Evolutionary conservation across 805 yeast genomes (phyloP).

Genomic region (Saccharomycopsis fodiens): DNA sequence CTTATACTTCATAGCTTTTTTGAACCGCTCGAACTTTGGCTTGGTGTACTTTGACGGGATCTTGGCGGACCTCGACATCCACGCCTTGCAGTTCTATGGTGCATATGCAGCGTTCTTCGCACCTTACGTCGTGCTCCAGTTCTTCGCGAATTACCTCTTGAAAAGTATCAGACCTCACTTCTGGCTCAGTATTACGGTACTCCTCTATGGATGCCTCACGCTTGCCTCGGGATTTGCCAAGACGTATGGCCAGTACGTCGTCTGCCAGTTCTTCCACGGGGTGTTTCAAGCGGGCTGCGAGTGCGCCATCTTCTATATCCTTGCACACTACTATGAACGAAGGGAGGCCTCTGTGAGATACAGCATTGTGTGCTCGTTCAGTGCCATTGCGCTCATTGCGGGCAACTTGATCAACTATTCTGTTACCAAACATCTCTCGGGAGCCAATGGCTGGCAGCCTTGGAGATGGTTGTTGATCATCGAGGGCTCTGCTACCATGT

Average conservation of each 20-base stretch:
- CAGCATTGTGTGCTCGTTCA: slow-evolving; percentile 23
- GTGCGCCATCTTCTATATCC: slow-evolving; percentile 38
- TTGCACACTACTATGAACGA: slow-evolving; percentile 35
- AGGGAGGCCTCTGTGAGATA: slow-evolving; percentile 36
- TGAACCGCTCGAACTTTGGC: slow-evolving; percentile 5
- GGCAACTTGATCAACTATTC: slow-evolving; percentile 10
- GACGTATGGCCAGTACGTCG: slow-evolving; percentile 33
- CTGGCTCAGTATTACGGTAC: slow-evolving; percentile 34
- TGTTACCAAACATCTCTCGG: slow-evolving; percentile 26
- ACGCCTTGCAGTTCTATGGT: background rate
- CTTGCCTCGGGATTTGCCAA: slow-evolving; percentile 37
- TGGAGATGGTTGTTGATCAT: slow-evolving; percentile 50
- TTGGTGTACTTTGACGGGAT: slow-evolving; percentile 3
- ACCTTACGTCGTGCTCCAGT: slow-evolving; percentile 18
- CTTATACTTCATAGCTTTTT: slow-evolving; percentile 57
- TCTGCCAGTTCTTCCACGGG: slow-evolving; percentile 38
- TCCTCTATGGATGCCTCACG: slow-evolving; percentile 34
- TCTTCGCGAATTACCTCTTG: slow-evolving; percentile 32
- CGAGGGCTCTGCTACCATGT: slow-evolving; percentile 37
- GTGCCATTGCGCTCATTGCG: slow-evolving; percentile 4
- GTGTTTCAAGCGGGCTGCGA: slow-evolving; percentile 37
- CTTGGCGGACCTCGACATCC: background rate
- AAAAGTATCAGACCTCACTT: slow-evolving; percentile 35
- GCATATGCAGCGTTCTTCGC: slow-evolving; percentile 13
- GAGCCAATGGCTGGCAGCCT: slow-evolving; percentile 29